A percentile compares a stretch with the other conserved stretches of the same genome.
Conservation (phyloP, 805 yeast species). For the Tetrapisispora namnaoensis region DNA sequence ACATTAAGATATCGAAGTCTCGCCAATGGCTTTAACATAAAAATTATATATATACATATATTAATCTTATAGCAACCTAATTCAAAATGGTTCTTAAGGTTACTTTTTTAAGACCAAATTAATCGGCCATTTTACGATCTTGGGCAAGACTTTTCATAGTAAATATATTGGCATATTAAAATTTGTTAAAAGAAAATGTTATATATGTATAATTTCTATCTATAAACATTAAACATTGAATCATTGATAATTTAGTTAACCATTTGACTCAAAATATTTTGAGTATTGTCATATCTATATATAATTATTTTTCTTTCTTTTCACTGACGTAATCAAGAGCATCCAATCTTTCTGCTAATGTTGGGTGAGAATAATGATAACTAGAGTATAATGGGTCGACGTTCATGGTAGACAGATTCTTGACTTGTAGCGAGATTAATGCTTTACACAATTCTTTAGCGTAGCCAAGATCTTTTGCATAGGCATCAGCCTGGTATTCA, state of each 20-base stretch:
- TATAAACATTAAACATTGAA: no score
- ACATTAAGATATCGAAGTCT: no score
- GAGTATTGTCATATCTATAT: no score
- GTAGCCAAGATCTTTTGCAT: conserved; percentile 68
- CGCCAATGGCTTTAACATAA: no score
- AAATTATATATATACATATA: no score
- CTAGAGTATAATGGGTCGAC: conserved; percentile 87
- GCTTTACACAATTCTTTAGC: conserved; percentile 58
- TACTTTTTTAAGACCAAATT: no score
- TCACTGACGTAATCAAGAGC: conserved; percentile 47
- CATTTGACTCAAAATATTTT: not conserved
- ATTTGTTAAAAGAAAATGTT: no score
- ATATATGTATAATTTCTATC: not conserved
- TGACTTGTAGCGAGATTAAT: conserved; percentile 63
- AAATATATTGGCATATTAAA: not conserved
- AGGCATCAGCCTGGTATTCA: conserved; percentile 90
- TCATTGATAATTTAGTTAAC: no score
- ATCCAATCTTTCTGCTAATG: conserved; percentile 73
- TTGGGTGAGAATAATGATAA: conserved; percentile 87
- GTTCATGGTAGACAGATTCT: conserved; percentile 76
- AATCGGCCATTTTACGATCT: no score
- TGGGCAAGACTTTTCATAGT: not conserved
- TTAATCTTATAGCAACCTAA: no score
- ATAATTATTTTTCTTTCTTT: conserved; percentile 15
- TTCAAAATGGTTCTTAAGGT: no score